These are phyloP conservation scores for Candolleomyces aberdarensis DNA, from an alignment of 768 basidiomycete species.

Conservation along the genomic window DNA sequence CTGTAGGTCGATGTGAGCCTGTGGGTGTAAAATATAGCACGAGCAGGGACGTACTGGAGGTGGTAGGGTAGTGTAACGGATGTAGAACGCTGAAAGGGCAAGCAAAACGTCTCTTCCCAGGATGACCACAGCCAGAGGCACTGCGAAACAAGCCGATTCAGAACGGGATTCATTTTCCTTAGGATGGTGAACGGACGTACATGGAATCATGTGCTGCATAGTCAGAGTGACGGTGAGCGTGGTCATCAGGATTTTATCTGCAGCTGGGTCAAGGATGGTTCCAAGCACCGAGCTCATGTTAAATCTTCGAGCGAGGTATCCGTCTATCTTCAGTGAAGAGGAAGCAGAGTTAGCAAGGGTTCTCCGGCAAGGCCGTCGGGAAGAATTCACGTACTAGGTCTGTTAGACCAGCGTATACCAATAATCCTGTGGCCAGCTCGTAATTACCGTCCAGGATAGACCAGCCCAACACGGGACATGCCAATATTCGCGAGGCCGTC, in stretches of 20 bases:
- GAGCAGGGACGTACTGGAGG: conserved; percentile 59
- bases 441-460: conserved; percentile 82
- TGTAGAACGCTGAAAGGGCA: conserved; percentile 87
- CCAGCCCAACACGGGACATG: conserved; percentile 93
- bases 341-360: not conserved
- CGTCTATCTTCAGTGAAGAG: conserved; percentile 65
- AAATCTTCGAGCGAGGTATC: conserved; percentile 83
- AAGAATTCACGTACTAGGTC: conserved; percentile 67
- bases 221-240: conserved; percentile 86
- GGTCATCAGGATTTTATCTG: conserved; percentile 95
- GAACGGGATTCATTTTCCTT: not conserved
- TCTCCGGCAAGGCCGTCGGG: not conserved
- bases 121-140: conserved; percentile 81
- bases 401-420: conserved; percentile 89
- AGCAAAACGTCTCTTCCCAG: conserved; percentile 87
- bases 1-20: conserved; percentile 33
- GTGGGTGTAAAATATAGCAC: not conserved
- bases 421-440: conserved; percentile 71
- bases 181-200: conserved; percentile 42
- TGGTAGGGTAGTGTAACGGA: conserved; percentile 87
- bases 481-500: conserved; percentile 80
- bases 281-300: conserved; percentile 91
- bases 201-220: conserved; percentile 77
- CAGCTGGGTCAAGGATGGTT: conserved; percentile 93
- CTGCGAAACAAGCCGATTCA: conserved; percentile 35